Conservation (phyloP, 345 rosid species). For the Camelina hispida region DNA sequence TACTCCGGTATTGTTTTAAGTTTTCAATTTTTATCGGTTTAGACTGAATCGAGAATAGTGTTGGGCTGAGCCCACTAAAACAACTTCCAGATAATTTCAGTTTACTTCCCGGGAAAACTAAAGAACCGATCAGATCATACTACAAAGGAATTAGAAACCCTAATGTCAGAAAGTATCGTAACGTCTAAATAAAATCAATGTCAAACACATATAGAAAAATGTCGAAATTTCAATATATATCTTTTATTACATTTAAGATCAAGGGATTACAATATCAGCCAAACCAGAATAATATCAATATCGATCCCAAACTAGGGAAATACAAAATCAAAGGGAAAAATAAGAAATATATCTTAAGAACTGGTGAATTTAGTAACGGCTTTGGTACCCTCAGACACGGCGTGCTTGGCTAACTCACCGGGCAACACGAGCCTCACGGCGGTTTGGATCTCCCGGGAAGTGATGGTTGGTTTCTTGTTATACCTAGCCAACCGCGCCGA, state of each 20-base stretch:
- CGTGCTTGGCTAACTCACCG: conserved; percentile 71
- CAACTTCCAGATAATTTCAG: not conserved
- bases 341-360: conserved; percentile 37
- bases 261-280: not conserved
- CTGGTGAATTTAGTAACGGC: conserved; percentile 73
- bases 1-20: not conserved
- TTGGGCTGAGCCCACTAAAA: not conserved
- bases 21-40: not conserved
- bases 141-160: not conserved
- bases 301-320: not conserved
- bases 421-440: conserved; percentile 69
- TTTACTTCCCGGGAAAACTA: conserved; percentile 14
- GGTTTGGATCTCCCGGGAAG: conserved; percentile 74
- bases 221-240: not conserved
- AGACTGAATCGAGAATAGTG: not conserved
- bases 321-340: not conserved
- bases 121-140: not conserved
- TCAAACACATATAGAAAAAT: not conserved
- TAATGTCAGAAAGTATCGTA: not conserved
- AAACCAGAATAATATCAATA: not conserved
- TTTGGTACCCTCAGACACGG: conserved; percentile 75
- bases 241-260: not conserved
- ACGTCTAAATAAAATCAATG: not conserved
- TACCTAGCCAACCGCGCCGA: conserved; percentile 68
- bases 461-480: conserved; percentile 77